phyloP scores from a whole-genome alignment of 2,329 filamentous ascomycete genomes.

The Aureobasidium mangrovei region DNA sequence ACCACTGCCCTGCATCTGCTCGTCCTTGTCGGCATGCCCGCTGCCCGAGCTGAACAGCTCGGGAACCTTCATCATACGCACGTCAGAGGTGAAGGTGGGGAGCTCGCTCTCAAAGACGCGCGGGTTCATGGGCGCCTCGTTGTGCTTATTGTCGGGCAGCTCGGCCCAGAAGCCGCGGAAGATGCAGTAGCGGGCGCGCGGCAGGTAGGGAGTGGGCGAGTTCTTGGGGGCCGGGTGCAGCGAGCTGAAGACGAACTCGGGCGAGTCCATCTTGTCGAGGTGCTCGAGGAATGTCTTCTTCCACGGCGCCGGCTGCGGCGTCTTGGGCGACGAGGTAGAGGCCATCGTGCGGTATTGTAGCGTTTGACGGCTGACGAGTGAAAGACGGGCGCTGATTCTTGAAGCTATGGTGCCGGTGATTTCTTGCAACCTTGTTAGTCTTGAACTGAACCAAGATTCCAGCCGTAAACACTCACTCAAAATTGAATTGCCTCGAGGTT shows the following conservation, averaged over 20 bases:
- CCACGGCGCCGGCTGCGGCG: constrained; percentile 42
- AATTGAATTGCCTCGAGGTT: too few relatives aligned
- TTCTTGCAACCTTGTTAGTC: neutral
- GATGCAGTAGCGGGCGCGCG: constrained; percentile 68
- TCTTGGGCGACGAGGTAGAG: constrained; percentile 31
- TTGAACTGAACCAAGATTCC: too few relatives aligned
- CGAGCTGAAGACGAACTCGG: constrained; percentile 45
- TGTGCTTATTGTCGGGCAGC: constrained; percentile 63
- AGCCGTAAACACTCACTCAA: too few relatives aligned
- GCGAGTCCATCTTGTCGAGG: constrained; percentile 39
- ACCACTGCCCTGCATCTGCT: constrained; percentile 43
- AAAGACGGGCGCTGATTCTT: constrained; percentile 27
- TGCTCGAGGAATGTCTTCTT: constrained; percentile 42
- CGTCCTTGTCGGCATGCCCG: constrained; percentile 37
- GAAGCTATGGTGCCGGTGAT: constrained; percentile 32
- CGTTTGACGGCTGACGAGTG: constrained; percentile 28
- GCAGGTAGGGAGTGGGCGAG: constrained; percentile 34
- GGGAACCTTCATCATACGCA: constrained; percentile 71
- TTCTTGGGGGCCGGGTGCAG: constrained; percentile 35
- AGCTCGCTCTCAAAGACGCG: constrained; percentile 65
- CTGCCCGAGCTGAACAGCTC: constrained; percentile 54
- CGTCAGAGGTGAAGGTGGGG: constrained; percentile 78
- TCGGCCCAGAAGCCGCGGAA: constrained; percentile 77
- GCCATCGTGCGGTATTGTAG: constrained; percentile 34
- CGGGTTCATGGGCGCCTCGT: constrained; percentile 64